Percentiles rank a stretch among this genome's conserved stretches.
Evolutionary conservation across 208 protist species (phyloP).

Genomic region (Acanthamoeba lenticulata): DNA sequence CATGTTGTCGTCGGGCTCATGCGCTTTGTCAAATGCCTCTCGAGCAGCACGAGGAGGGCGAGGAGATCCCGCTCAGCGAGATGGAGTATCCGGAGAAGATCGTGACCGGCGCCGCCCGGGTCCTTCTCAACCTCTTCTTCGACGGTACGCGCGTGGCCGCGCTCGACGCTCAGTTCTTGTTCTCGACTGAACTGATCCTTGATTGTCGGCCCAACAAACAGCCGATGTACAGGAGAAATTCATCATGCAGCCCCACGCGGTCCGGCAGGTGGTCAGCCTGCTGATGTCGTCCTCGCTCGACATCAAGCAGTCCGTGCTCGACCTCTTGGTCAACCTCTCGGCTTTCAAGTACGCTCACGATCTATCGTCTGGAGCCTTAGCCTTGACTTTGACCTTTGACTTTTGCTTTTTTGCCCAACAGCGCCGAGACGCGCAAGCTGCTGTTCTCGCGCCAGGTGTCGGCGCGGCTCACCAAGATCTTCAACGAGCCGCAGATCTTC

Average conservation of each 20-base stretch:
- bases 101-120: not conserved
- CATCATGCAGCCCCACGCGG: not conserved
- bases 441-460: not conserved
- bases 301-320: not conserved
- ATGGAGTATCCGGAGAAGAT: constrained; percentile 25
- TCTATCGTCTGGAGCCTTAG: not conserved
- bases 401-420: not conserved
- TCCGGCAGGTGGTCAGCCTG: not conserved
- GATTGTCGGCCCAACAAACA: not conserved
- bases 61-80: not conserved
- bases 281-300: not conserved
- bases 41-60: not conserved
- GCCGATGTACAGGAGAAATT: not conserved
- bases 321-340: not conserved
- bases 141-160: not conserved
- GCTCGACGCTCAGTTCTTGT: not conserved
- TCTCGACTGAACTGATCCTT: too few relatives aligned
- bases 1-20: not conserved
- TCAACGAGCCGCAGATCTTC: not conserved
- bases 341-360: not conserved
- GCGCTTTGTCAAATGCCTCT: not conserved
- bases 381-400: not conserved
- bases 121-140: constrained; percentile 2
- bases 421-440: not conserved
- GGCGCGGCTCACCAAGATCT: not conserved